Percentiles rank a stretch among this genome's conserved stretches.
Evolutionary conservation across 805 yeast genomes (phyloP).

Genomic region (Lachancea sp.): DNA sequence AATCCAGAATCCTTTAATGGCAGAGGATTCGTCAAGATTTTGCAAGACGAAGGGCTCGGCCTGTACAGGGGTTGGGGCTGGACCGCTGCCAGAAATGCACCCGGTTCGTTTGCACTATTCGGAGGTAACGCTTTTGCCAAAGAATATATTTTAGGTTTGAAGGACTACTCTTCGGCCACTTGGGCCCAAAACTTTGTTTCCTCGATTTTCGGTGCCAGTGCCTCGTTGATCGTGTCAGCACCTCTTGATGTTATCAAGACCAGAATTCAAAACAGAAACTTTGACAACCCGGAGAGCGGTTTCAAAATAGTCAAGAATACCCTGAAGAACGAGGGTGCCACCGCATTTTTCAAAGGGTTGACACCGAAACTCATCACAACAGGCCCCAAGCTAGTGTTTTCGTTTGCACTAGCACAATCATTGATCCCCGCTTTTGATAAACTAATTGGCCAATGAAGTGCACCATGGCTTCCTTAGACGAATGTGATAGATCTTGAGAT

Average conservation of each 20-base stretch:
- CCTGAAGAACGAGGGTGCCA: constrained; percentile 81
- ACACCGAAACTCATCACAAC: constrained; percentile 95
- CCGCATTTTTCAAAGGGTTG: constrained; percentile 92
- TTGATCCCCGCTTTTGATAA: constrained; percentile 94
- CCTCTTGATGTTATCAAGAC: constrained; percentile 98
- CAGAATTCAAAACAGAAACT: constrained; percentile 93
- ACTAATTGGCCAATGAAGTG: constrained; percentile 32
- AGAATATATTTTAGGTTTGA: constrained; percentile 82
- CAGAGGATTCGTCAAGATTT: constrained; percentile 84
- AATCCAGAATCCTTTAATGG: constrained; percentile 99
- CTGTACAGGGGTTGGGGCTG: constrained; percentile 99
- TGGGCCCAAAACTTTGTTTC: constrained; percentile 94
- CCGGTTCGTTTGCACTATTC: constrained; percentile 94
- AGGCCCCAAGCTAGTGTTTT: constrained; percentile 95
- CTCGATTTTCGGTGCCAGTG: constrained; percentile 93
- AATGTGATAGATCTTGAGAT: too few relatives aligned
- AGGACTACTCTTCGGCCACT: constrained; percentile 85
- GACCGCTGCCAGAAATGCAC: constrained; percentile 99
- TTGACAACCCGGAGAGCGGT: constrained; percentile 93
- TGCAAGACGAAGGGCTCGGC: constrained; percentile 87
- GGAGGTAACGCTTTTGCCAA: constrained; percentile 99
- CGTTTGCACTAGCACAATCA: constrained; percentile 96
- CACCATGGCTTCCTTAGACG: background rate
- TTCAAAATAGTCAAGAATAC: constrained; percentile 88
- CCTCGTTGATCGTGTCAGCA: constrained; percentile 93